Evolutionary conservation across 1,139 yeast species (phyloP), one percentile per base, ranked within the genome.

Genomic region (Yamadazyma kanchanaburiensis): DNA sequence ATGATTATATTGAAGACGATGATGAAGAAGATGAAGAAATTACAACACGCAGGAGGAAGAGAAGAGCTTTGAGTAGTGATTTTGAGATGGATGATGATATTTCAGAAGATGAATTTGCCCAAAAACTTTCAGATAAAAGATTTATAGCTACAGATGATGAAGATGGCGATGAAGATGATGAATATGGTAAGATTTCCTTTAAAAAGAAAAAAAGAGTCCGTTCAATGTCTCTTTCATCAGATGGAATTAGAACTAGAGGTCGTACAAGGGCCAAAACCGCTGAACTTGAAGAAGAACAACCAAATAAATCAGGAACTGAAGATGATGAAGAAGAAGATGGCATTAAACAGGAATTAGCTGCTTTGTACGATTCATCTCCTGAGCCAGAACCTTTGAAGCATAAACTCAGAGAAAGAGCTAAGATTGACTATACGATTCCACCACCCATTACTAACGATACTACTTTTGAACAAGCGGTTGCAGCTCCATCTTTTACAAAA

Each of bases 351-450:
- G 80, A 75, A 43, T 58, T 74, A 24, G 73, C 69, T 12, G 80
- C 75, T 16, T 51, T 76, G 23, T 63, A 70, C 35, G 74, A 64
- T 51, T 76, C 77, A 5, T 65, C 74, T 1, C 77, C 79, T 1
- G 66, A 74, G n/a, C 70, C 67, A 6, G 53, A 59, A 18, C 74
- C 78, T 13, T 59, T 75, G 20, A 59, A 60, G 45, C 81, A 83
- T 48, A 80, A 83, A 33, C 64, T 86, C 27, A 71, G 96, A 40
- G 91, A 86, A 43, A 61, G 96, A 35, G 80, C 83, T 18, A 60
- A 58, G 28, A 78, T 88, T 11, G 85, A 88, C 49, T 88, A 88
- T 52, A 75, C 83, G n/a, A 70, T 88, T 5, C 91, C 95, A 1
- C 95, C 96, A 2, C 95, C 95, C 1, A 64, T 86, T 6, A 53